These are phyloP conservation scores for Mycena epipterygia DNA, from an alignment of 768 basidiomycete genomes.

Conservation along the genomic window DNA sequence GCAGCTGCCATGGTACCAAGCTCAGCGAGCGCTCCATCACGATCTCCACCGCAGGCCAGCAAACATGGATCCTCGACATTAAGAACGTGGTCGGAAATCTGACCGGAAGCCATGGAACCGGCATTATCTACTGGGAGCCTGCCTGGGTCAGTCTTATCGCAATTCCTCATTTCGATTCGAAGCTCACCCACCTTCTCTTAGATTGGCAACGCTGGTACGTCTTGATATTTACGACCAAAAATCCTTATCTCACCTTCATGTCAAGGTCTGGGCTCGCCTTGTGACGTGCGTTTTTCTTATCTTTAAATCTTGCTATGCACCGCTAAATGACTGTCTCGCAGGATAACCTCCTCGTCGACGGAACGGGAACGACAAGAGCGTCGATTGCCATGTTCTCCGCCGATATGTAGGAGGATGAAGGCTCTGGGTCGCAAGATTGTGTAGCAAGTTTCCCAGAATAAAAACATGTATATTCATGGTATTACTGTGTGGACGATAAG, in stretches of 20 bases:
- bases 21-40: constrained; percentile 61
- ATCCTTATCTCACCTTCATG: neutral
- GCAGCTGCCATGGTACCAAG: constrained; percentile 56
- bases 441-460: too few relatives aligned
- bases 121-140: constrained; percentile 75
- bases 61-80: constrained; percentile 66
- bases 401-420: constrained; percentile 22
- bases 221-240: neutral
- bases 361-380: constrained; percentile 5
- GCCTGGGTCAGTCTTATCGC: constrained; percentile 59
- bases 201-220: constrained; percentile 20
- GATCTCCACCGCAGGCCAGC: constrained; percentile 64
- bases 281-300: constrained; percentile 2
- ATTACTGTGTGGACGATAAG: constrained; percentile 13
- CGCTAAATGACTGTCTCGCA: neutral
- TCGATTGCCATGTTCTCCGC: constrained; percentile 25
- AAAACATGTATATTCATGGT: constrained; percentile 11
- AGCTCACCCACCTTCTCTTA: neutral
- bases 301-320: neutral
- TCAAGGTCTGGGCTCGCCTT: constrained; percentile 13
- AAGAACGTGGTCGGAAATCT: constrained; percentile 58
- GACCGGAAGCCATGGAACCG: constrained; percentile 60
- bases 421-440: too few relatives aligned
- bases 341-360: constrained; percentile 20
- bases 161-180: neutral